Evolutionary conservation across 129 eudicot genomes (phyloP).

Genomic region (Artemisia tridentata): DNA sequence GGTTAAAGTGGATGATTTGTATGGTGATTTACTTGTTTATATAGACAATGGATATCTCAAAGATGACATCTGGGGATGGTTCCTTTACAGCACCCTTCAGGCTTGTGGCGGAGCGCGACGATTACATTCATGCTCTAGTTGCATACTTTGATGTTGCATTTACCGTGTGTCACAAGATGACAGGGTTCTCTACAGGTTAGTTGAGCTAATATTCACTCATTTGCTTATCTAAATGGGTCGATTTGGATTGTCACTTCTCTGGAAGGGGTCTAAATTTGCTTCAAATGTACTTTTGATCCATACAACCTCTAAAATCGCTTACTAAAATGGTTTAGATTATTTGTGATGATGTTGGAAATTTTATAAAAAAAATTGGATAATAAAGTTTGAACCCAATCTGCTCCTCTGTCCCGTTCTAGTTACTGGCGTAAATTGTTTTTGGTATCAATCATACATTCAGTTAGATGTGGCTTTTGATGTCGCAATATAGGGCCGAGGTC

Average conservation of each 20-base stretch:
- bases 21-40: conserved; percentile 18
- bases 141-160: conserved; percentile 90
- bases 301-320: no score
- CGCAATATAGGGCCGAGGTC: conserved; percentile 74
- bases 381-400: no score
- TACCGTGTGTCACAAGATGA: conserved; percentile 68
- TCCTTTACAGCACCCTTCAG: conserved; percentile 93
- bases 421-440: no score
- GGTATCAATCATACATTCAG: not conserved
- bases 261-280: no score
- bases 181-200: conserved; percentile 95
- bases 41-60: conserved; percentile 96
- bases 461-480: not conserved
- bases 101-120: conserved; percentile 80
- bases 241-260: no score
- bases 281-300: no score
- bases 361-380: no score
- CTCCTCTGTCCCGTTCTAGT: no score
- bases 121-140: conserved; percentile 84
- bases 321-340: no score
- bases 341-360: no score
- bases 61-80: conserved; percentile 93
- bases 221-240: no score
- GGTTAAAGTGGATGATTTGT: not conserved
- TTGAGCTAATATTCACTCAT: not conserved